Evolutionary conservation across 2,329 filamentous ascomycete genomes (phyloP).

Genomic region (Colletotrichum sp.): DNA sequence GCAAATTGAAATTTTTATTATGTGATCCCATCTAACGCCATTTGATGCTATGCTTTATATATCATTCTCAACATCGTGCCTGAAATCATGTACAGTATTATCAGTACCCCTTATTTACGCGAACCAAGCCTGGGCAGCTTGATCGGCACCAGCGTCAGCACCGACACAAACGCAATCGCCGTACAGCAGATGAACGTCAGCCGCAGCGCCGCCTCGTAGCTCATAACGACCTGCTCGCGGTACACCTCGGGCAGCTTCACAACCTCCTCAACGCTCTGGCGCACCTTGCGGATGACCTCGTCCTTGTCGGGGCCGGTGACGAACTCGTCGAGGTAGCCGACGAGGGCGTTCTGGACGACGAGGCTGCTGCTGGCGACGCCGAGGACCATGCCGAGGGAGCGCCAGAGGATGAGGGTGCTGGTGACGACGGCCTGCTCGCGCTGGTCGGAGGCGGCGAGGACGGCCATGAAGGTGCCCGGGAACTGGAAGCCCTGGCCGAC

Average conservation of each 20-base stretch:
- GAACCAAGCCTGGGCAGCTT: conserved; percentile 58
- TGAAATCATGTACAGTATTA: not conserved
- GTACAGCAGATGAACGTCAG: conserved; percentile 50
- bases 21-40: not conserved
- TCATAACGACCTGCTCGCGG: conserved; percentile 58
- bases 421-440: conserved; percentile 72
- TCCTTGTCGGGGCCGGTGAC: conserved; percentile 66
- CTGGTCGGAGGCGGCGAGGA: conserved; percentile 65
- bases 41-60: not conserved
- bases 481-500: conserved; percentile 70
- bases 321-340: conserved; percentile 60
- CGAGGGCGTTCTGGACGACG: conserved; percentile 74
- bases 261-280: conserved; percentile 61
- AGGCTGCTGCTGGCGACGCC: conserved; percentile 76
- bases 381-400: conserved; percentile 73
- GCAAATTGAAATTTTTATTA: conserved; percentile 8
- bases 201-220: conserved; percentile 58
- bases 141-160: conserved; percentile 54
- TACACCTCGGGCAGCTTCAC: conserved; percentile 48
- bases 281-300: conserved; percentile 56
- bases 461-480: conserved; percentile 66
- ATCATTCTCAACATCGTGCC: not conserved
- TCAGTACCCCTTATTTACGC: conserved; percentile 34
- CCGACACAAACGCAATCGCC: conserved; percentile 51
- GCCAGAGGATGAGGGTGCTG: conserved; percentile 74